These are phyloP conservation scores for Phytophthora uliginosa DNA, from an alignment of 352 stramenopile genomes.

Conservation along the genomic window DNA sequence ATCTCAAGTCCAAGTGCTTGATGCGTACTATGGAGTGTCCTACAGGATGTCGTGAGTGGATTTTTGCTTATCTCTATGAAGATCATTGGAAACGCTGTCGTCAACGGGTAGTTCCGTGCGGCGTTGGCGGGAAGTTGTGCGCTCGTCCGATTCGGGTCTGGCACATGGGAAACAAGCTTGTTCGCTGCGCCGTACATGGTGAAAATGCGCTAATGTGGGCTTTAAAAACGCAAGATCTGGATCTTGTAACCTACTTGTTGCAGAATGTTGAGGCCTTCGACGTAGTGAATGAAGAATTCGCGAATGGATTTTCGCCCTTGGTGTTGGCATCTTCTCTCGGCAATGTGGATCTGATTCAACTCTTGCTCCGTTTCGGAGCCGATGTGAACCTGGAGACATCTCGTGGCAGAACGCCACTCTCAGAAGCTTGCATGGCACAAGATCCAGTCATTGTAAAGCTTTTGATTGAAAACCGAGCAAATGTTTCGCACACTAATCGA, in stretches of 20 bases:
- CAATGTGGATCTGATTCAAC: constrained; percentile 57
- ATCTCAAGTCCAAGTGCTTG: constrained; percentile 57
- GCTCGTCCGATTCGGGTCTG: constrained; percentile 71
- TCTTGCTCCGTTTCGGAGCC: constrained; percentile 71
- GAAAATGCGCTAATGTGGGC: constrained; percentile 71
- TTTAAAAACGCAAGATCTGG: constrained; percentile 68
- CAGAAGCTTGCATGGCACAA: constrained; percentile 68
- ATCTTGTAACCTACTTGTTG: constrained; percentile 73
- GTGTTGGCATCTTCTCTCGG: constrained; percentile 56
- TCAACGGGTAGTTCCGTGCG: constrained; percentile 72
- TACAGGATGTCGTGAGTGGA: constrained; percentile 57
- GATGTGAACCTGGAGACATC: constrained; percentile 81
- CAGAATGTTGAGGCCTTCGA: constrained; percentile 45
- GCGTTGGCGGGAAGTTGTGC: constrained; percentile 60
- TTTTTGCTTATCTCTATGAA: constrained; percentile 73
- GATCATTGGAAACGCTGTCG: constrained; percentile 70
- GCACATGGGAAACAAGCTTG: constrained; percentile 49
- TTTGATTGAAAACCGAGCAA: constrained; percentile 70
- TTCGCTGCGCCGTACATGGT: constrained; percentile 57
- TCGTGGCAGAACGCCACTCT: constrained; percentile 65
- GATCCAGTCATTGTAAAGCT: constrained; percentile 60
- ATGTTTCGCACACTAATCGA: constrained; percentile 69
- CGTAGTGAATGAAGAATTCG: constrained; percentile 67
- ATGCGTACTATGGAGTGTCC: constrained; percentile 76
- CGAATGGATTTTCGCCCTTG: constrained; percentile 77